Evolutionary conservation across 768 basidiomycete genomes (phyloP).

Genomic region (Suillus clintonianus): DNA sequence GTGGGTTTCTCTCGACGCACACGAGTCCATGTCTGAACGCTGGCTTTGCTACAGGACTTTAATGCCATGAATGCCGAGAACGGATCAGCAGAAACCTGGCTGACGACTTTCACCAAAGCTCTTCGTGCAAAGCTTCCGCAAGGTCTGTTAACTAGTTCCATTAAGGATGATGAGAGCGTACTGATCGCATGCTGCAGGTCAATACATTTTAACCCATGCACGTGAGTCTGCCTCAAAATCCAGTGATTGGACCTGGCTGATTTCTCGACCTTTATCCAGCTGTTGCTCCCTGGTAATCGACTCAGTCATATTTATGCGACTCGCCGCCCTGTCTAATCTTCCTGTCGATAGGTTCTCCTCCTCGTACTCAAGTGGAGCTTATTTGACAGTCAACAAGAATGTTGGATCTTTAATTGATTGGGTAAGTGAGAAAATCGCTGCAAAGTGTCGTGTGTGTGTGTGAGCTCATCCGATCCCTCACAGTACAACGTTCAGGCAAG

Average conservation of each 20-base stretch:
- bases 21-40: not conserved
- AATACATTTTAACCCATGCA: slow-evolving; percentile 37
- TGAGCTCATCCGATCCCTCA: not conserved
- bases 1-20: slow-evolving; percentile 19
- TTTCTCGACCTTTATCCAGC: slow-evolving; percentile 24
- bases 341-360: slow-evolving; percentile 34
- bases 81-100: slow-evolving; percentile 51
- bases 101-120: slow-evolving; percentile 30
- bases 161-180: not conserved
- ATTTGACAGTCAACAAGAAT: slow-evolving; percentile 37
- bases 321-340: not conserved
- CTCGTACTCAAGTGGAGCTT: slow-evolving; percentile 38
- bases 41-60: slow-evolving; percentile 49
- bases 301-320: not conserved
- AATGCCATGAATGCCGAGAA: slow-evolving; percentile 54
- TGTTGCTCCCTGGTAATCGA: slow-evolving; percentile 42
- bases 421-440: slow-evolving; percentile 22
- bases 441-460: not conserved
- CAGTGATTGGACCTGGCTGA: not conserved
- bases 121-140: slow-evolving; percentile 33
- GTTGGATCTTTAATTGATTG: slow-evolving; percentile 49
- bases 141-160: not conserved
- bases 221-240: slow-evolving; percentile 35
- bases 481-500: slow-evolving; percentile 18
- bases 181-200: slow-evolving; percentile 3